phyloP scores from a whole-genome alignment of 805 yeast genomes.

The Saturnispora dispora region DNA sequence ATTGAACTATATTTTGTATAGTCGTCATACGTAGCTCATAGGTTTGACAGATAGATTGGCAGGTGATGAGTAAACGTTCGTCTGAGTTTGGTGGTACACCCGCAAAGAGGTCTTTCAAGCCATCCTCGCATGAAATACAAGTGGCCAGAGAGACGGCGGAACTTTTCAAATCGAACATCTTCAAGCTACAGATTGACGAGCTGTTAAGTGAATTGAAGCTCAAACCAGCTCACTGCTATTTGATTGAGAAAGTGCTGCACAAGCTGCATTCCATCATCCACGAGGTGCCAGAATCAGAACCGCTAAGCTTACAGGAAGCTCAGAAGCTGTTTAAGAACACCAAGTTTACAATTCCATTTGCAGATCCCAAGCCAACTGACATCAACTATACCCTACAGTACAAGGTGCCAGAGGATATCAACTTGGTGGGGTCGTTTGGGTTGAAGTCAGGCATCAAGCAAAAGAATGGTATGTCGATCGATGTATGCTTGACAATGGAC shows the following conservation, averaged over 20 bases:
- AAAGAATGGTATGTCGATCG: slow-evolving; percentile 55
- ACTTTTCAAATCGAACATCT: slow-evolving; percentile 86
- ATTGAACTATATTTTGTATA: no score
- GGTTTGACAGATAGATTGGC: not conserved
- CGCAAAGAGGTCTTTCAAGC: slow-evolving; percentile 21
- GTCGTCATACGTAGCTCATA: not conserved
- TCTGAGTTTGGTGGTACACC: not conserved
- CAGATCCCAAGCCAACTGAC: slow-evolving; percentile 74
- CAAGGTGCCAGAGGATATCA: slow-evolving; percentile 60
- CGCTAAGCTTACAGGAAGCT: slow-evolving; percentile 48
- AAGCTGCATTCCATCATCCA: slow-evolving; percentile 61
- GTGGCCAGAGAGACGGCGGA: slow-evolving; percentile 91
- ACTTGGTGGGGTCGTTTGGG: slow-evolving; percentile 85
- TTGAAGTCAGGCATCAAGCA: slow-evolving; percentile 71
- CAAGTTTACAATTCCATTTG: slow-evolving; percentile 60
- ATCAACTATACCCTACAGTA: slow-evolving; percentile 66
- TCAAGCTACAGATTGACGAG: slow-evolving; percentile 92
- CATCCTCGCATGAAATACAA: slow-evolving; percentile 77
- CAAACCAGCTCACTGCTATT: slow-evolving; percentile 55
- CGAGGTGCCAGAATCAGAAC: slow-evolving; percentile 48
- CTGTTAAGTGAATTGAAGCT: slow-evolving; percentile 70
- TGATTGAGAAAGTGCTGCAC: slow-evolving; percentile 68
- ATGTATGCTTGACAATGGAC: slow-evolving; percentile 81
- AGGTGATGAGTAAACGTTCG: slow-evolving; percentile 8
- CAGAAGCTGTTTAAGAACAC: slow-evolving; percentile 39